Evolutionary conservation across 441 rosid species (phyloP), one percentile per base, ranked within the genome.

Genomic region (Gossypium laxum): DNA sequence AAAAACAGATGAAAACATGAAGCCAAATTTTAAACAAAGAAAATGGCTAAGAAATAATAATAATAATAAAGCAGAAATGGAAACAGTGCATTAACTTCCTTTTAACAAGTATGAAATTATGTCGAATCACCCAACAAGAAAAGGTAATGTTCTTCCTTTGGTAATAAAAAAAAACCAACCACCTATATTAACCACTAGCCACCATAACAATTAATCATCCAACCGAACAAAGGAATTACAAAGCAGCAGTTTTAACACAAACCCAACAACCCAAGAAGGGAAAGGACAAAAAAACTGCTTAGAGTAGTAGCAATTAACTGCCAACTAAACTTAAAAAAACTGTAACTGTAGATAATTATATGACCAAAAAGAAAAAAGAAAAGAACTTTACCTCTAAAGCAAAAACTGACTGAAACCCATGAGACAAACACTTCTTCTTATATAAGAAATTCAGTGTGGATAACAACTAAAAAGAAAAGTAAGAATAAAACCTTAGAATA

Each of bases 301-400:
- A 45, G 4, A 67, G 61, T 50, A 54, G 18, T 50, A 54, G n/a
- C 43, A 73, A 67, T 45, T n/a, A 74, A 74, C 72, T 47, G 68
- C 56, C 38, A 28, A 34, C 14, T 17, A 48, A 43, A 60, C 1
- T 21, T 58, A 21, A 1, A 17, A 22, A 71, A 50, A 67, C 17
- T 24, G 24, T 24, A 48, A 70, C 45, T 47, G 22, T 10, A 60
- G 34, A 19, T 15, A 18, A 38, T 48, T 51, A 19, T 34, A 34
- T 52, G 28, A 72, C 10, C 2, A 24, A 26, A 1, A n/a, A 30
- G 24, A 18, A 11, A 15, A 1, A n/a, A 19, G 15, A 18, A 0
- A 0, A 5, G 0, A 69, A 48, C 62, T 72, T 68, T 74, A 76
- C 80, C 75, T 74, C 5, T 4, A 52, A 48, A 71, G 67, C 17